Percentiles rank a stretch among this genome's conserved stretches.
Evolutionary conservation across 2,329 filamentous ascomycete species (phyloP).

Genomic region (Venturia asperata): DNA sequence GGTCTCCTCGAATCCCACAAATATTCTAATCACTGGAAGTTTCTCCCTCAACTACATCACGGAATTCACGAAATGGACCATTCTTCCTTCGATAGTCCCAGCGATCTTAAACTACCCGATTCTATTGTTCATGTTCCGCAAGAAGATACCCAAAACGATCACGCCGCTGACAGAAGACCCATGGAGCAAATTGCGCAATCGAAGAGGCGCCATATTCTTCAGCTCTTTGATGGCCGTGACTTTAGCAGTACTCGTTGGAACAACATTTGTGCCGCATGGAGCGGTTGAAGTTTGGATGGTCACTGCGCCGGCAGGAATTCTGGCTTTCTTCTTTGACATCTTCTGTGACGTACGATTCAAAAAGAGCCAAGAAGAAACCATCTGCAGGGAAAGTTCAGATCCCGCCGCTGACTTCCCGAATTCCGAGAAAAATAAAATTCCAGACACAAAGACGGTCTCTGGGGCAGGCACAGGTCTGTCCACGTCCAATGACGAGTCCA

Average conservation of each 20-base stretch:
- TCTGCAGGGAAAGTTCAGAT: background rate
- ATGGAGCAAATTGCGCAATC: constrained; percentile 11
- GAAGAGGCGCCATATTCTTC: constrained; percentile 7
- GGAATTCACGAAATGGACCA: constrained; percentile 2
- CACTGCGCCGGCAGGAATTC: background rate
- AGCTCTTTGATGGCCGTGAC: constrained; percentile 9
- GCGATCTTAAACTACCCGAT: background rate
- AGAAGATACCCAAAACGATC: constrained; percentile 6
- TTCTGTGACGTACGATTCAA: constrained; percentile 3
- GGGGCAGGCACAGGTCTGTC: background rate
- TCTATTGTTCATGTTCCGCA: constrained; percentile 6
- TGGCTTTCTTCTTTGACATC: constrained; percentile 7
- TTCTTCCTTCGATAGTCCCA: constrained; percentile 5
- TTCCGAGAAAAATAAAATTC: background rate
- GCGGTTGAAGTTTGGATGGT: constrained; percentile 7
- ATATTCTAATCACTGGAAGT: constrained; percentile 5
- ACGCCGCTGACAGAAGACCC: constrained; percentile 4
- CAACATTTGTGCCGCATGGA: constrained; percentile 8
- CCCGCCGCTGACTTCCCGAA: background rate
- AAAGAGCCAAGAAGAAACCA: background rate
- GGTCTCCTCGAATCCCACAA: constrained; percentile 7
- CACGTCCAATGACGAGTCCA: background rate
- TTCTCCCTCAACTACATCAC: constrained; percentile 11
- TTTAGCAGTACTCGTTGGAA: background rate
- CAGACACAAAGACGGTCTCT: background rate